Evolutionary conservation across 2,329 filamentous ascomycete species (phyloP).

Genomic region (Talaromyces sp.): DNA sequence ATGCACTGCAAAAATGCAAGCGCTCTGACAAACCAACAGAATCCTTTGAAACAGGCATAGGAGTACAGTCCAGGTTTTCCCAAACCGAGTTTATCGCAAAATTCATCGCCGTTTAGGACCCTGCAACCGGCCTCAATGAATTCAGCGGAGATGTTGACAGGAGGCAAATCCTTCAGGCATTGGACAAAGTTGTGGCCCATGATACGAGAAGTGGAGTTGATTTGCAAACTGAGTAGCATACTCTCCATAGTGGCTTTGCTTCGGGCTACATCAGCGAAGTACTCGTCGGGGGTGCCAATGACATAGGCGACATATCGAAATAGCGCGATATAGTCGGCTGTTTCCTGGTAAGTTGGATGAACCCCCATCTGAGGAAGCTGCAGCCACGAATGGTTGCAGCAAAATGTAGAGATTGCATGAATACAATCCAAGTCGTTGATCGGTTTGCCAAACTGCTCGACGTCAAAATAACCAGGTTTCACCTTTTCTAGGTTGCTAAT

Average conservation of each 20-base stretch:
- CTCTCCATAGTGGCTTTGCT: conserved; percentile 60
- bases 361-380: conserved; percentile 67
- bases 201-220: conserved; percentile 30
- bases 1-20: conserved; percentile 23
- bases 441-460: conserved; percentile 55
- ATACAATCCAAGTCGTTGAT: conserved; percentile 71
- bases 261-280: conserved; percentile 51
- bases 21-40: conserved; percentile 27
- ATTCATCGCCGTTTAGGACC: conserved; percentile 34
- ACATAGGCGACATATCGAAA: conserved; percentile 70
- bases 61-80: conserved; percentile 23
- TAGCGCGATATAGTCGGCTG: conserved; percentile 63
- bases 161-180: conserved; percentile 31
- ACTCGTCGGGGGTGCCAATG: conserved; percentile 60
- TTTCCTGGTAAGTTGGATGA: conserved; percentile 55
- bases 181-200: conserved; percentile 38
- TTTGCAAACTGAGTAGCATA: conserved; percentile 26
- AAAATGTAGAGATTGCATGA: conserved; percentile 66
- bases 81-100: conserved; percentile 34
- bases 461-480: conserved; percentile 57
- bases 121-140: conserved; percentile 36
- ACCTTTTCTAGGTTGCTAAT: conserved; percentile 55
- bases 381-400: conserved; percentile 60
- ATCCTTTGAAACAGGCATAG: conserved; percentile 11
- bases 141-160: conserved; percentile 29